Evolutionary conservation across 257 asterid species (phyloP).

Genomic region (Asclepias syriaca): DNA sequence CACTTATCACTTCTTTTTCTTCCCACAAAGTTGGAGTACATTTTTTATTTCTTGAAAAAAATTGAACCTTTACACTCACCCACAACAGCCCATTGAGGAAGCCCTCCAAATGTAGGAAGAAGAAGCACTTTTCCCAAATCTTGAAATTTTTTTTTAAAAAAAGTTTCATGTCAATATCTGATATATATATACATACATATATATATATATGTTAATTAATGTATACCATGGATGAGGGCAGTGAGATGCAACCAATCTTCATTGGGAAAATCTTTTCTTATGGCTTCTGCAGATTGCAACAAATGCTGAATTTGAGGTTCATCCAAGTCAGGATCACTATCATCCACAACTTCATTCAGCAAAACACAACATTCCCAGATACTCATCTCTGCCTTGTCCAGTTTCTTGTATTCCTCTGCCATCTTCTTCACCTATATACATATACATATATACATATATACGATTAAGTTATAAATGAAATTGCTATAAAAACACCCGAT

Average conservation of each 20-base stretch:
- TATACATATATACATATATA: too few relatives aligned
- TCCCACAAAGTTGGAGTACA: neutral
- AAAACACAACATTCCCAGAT: slow-evolving; percentile 53
- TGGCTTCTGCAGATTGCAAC: slow-evolving; percentile 48
- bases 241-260: slow-evolving; percentile 50
- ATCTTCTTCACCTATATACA: slow-evolving; percentile 28
- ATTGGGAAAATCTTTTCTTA: slow-evolving; percentile 39
- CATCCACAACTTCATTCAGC: slow-evolving; percentile 38
- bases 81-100: slow-evolving; percentile 47
- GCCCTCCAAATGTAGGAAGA: slow-evolving; percentile 38
- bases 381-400: slow-evolving; percentile 40
- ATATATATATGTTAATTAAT: too few relatives aligned
- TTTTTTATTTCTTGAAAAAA: neutral
- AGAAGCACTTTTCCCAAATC: slow-evolving; percentile 43
- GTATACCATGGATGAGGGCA: slow-evolving; percentile 38
- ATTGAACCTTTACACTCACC: slow-evolving; percentile 19
- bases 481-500: too few relatives aligned
- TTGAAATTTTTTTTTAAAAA: slow-evolving; percentile 9
- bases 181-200: too few relatives aligned
- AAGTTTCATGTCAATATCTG: too few relatives aligned
- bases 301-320: slow-evolving; percentile 47
- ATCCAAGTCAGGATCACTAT: slow-evolving; percentile 48
- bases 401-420: slow-evolving; percentile 27
- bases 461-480: too few relatives aligned
- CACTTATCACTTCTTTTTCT: too few relatives aligned